These are phyloP conservation scores for Cinnamomum micranthum DNA, from an alignment of 164 flowering plant species.

Conservation along the genomic window DNA sequence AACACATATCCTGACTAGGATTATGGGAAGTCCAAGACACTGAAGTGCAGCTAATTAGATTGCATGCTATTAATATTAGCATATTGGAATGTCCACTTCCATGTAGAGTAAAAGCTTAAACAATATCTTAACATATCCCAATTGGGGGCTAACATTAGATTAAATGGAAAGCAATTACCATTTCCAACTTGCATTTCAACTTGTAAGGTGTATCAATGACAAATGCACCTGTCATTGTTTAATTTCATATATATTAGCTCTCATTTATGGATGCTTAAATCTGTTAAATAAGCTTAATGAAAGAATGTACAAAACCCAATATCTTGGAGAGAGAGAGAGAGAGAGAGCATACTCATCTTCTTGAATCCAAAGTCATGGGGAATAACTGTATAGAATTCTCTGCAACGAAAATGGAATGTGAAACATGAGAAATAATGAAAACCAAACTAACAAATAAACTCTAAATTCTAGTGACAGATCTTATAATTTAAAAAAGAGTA, in stretches of 20 bases:
- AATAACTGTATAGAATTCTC: conserved; percentile 87
- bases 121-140: no score
- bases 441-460: not conserved
- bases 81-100: no score
- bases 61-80: no score
- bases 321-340: not conserved
- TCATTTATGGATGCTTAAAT: not conserved
- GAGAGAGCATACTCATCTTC: conserved; percentile 68
- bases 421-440: not conserved
- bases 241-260: conserved; percentile 6
- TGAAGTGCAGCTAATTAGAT: no score
- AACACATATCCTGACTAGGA: no score
- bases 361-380: conserved; percentile 95
- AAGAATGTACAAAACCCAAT: not conserved
- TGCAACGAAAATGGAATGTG: conserved; percentile 29
- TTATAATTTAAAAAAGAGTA: not conserved
- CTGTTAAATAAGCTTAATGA: not conserved
- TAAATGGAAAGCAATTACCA: conserved; percentile 39
- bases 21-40: no score
- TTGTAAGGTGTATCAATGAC: conserved; percentile 81
- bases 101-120: no score
- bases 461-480: not conserved
- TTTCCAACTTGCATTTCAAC: conserved; percentile 76
- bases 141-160: no score
- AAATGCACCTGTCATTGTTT: conserved; percentile 58